These are phyloP conservation scores for Coemansia sp. DNA, from an alignment of 192 early-diverging fungal genomes.

Conservation along the genomic window DNA sequence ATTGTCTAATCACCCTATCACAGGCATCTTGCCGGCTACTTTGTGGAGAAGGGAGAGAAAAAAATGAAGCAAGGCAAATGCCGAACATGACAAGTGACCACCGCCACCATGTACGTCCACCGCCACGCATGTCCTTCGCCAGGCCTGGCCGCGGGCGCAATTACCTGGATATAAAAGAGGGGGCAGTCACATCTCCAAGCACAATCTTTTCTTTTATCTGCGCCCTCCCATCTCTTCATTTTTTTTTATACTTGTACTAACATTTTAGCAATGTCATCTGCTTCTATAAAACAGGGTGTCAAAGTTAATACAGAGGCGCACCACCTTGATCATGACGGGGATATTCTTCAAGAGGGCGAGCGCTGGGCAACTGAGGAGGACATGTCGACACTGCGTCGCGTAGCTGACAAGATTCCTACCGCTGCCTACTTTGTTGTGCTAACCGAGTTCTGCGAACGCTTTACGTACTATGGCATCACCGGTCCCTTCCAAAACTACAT, in stretches of 20 bases:
- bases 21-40: background rate
- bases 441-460: slow-evolving; percentile 66
- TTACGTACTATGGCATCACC: slow-evolving; percentile 66
- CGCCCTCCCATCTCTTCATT: background rate
- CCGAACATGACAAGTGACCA: background rate
- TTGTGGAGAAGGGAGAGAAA: background rate
- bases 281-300: slow-evolving; percentile 18
- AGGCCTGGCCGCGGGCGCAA: background rate
- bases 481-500: slow-evolving; percentile 68
- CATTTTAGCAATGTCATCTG: slow-evolving; percentile 24
- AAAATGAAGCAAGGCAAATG: background rate
- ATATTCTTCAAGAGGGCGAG: slow-evolving; percentile 44
- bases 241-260: background rate
- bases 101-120: slow-evolving; percentile 2
- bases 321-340: slow-evolving; percentile 42
- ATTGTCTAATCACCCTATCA: background rate
- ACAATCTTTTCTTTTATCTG: background rate
- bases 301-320: slow-evolving; percentile 10
- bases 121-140: slow-evolving; percentile 1
- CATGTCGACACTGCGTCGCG: slow-evolving; percentile 56
- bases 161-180: background rate
- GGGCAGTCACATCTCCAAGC: background rate
- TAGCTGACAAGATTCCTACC: slow-evolving; percentile 62
- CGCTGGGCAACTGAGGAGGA: slow-evolving; percentile 66
- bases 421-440: slow-evolving; percentile 63